A percentile compares a stretch with the other conserved stretches of the same genome.
These are phyloP conservation scores for Boechera retrofracta DNA, from an alignment of 345 rosid genomes.

Conservation along the genomic window DNA sequence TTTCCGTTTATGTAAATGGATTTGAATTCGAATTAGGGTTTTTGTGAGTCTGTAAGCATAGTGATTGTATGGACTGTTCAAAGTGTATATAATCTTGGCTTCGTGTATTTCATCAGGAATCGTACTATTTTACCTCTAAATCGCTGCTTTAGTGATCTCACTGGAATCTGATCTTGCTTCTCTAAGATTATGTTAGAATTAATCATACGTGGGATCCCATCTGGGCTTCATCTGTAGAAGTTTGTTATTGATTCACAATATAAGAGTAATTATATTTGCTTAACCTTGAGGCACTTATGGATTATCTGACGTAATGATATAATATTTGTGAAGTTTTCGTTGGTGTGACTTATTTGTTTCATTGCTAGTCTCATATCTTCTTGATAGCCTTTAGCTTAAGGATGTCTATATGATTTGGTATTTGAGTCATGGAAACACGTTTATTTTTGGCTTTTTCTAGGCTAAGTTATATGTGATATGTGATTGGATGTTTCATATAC, in stretches of 20 bases:
- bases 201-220: neutral
- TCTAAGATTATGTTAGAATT: neutral
- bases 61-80: slow-evolving; percentile 21
- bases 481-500: neutral
- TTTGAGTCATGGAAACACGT: neutral
- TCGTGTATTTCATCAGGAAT: neutral
- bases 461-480: neutral
- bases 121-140: too few relatives aligned
- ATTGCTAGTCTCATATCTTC: neutral
- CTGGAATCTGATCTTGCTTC: neutral
- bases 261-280: neutral
- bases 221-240: slow-evolving; percentile 1
- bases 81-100: neutral
- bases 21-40: slow-evolving; percentile 44
- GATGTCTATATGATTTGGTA: neutral
- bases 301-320: neutral
- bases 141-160: neutral
- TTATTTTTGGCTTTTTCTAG: neutral
- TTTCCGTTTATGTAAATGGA: neutral
- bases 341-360: neutral
- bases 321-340: neutral
- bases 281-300: slow-evolving; percentile 4
- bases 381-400: neutral
- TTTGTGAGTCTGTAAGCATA: neutral
- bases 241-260: neutral